Base-by-base conservation (phyloP, 345 rosid species). In the Microthlaspi erraticum region DNA sequence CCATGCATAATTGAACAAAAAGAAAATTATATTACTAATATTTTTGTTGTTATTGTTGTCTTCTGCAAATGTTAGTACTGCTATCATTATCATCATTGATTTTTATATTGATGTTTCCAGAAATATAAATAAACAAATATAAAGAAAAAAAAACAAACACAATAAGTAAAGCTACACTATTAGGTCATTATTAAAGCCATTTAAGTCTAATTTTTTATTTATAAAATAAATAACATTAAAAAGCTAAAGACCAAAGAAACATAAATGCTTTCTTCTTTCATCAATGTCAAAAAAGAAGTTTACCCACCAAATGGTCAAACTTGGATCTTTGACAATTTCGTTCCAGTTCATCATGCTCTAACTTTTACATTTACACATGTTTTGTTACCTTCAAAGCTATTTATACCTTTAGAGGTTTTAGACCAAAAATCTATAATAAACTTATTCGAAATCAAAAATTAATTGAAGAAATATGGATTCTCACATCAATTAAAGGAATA, bases 1-100 rank as follows among this genome's bases (percentile, higher is more conserved):
- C 72, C 72, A 66, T 74, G 68, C 78, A 74, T 74, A 66, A 74
- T 74, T 74, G 78, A 74, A 59, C 62, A 59, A 43, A 74, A 66
- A 74, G 62, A 74, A 59, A 66, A 41, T 59, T 32, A 59, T 32
- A 66, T 39, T 73, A 36, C n/a, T 66, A 49, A 59, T 32, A 66
- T 39, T 73, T 23, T n/a, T 66, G 39, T 49, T 32, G 38, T 32
- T 50, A 10, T 58, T 60, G 78, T 66, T 74, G 68, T 66, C 59
- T 50, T 74, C 33, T 74, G 39, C 32, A 66, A 48, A 74, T 66
- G 72, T 44, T 59, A 49, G 73, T 59, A 66, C 68, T 49, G 62
- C 66, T 32, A 73, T 58, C 78, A 74, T 59, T 50, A 23, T 74
- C 73, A 66, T 59, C 78, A 66, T 74, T 50, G 67, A 26, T 59